phyloP scores from a whole-genome alignment of 2,329 filamentous ascomycete species.

The Zymoseptoria ardabiliae region DNA sequence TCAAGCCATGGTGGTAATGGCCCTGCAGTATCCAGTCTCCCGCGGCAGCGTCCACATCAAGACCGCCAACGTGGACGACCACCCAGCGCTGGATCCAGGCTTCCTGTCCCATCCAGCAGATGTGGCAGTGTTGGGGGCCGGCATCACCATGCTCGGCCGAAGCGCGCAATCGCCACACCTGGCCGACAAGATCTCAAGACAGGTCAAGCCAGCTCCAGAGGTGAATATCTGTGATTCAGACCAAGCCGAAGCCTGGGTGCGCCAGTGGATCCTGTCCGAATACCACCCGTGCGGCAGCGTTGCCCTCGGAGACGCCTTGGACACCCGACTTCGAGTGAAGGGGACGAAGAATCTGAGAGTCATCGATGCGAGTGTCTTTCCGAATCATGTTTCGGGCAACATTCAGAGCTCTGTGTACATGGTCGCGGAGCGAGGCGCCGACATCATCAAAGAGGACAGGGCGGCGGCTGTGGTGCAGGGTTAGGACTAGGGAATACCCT shows the following conservation, averaged over 20 bases:
- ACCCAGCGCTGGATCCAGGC: constrained; percentile 21
- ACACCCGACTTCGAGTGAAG: constrained; percentile 31
- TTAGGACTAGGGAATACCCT: neutral
- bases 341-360: constrained; percentile 32
- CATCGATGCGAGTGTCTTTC: constrained; percentile 31
- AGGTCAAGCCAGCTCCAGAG: constrained; percentile 27
- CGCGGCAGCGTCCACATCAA: constrained; percentile 23
- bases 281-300: constrained; percentile 34
- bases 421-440: constrained; percentile 27
- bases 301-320: constrained; percentile 39
- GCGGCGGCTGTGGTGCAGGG: neutral
- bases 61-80: constrained; percentile 11
- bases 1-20: constrained; percentile 21
- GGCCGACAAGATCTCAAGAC: constrained; percentile 32
- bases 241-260: constrained; percentile 22
- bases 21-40: constrained; percentile 17
- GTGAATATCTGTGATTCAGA: constrained; percentile 18
- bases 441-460: constrained; percentile 27
- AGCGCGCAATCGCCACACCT: constrained; percentile 39
- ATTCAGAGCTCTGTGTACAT: constrained; percentile 25
- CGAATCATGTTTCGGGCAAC: constrained; percentile 25
- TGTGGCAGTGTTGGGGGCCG: constrained; percentile 32
- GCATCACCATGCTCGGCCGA: constrained; percentile 34
- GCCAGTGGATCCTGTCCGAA: constrained; percentile 21
- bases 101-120: constrained; percentile 40